Conservation (phyloP, 208 protist genomes). For the Acanthamoeba culbertsoni region DNA sequence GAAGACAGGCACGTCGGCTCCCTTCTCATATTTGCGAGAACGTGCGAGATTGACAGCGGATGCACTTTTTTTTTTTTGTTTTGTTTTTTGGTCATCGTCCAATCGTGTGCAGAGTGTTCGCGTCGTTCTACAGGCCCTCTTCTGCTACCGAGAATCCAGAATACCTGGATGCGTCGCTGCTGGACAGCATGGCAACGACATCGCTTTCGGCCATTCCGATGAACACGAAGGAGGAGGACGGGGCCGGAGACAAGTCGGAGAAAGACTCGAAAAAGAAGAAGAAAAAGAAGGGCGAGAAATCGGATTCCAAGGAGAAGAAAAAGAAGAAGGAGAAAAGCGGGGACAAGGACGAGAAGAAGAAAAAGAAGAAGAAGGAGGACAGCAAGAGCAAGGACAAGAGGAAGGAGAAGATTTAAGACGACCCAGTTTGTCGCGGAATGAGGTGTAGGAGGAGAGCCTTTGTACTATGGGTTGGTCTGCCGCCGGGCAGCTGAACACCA, state of each 20-base stretch:
- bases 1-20: neutral
- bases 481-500: too few species aligned
- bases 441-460: too few species aligned
- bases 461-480: too few species aligned
- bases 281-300: neutral
- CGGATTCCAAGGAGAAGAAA: neutral
- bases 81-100: too few species aligned
- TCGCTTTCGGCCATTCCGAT: neutral
- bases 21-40: too few species aligned
- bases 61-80: too few species aligned
- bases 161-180: neutral
- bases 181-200: neutral
- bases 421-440: too few species aligned
- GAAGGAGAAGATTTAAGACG: neutral
- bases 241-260: neutral
- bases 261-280: neutral
- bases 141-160: neutral
- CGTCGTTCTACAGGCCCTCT: neutral
- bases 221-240: constrained; percentile 7
- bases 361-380: constrained; percentile 17
- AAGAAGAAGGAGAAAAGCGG: neutral
- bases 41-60: too few species aligned
- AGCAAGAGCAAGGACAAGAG: neutral
- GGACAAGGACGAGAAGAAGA: neutral
- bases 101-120: neutral